These are phyloP conservation scores for Jamesozyma lodderae DNA, from an alignment of 805 yeast genomes.

Conservation along the genomic window DNA sequence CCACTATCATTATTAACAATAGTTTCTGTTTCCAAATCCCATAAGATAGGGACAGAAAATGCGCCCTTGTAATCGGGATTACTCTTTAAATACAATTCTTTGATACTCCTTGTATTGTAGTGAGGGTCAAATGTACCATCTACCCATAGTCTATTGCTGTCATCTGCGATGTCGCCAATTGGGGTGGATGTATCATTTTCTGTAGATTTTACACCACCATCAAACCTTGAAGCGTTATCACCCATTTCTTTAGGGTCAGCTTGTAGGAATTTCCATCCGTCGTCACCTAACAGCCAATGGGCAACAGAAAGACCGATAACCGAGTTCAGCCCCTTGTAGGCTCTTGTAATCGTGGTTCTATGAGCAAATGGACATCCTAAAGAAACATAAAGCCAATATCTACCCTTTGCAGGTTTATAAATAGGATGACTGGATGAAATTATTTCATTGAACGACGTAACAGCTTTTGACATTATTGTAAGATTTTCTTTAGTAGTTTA, in stretches of 20 bases:
- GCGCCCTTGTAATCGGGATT: constrained; percentile 70
- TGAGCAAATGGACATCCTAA: constrained; percentile 95
- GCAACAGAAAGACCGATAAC: constrained; percentile 66
- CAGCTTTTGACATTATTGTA: constrained; percentile 1
- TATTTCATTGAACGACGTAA: constrained; percentile 2
- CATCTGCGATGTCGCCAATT: constrained; percentile 13
- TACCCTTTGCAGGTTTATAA: constrained; percentile 63
- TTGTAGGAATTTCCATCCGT: constrained; percentile 74
- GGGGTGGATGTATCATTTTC: constrained; percentile 10
- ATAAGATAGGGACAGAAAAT: constrained; percentile 85
- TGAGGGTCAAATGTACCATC: constrained; percentile 49
- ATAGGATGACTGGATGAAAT: constrained; percentile 35
- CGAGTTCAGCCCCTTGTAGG: constrained; percentile 59
- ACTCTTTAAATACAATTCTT: constrained; percentile 67
- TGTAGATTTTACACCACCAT: constrained; percentile 17
- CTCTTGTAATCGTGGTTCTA: constrained; percentile 62
- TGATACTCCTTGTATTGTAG: constrained; percentile 48
- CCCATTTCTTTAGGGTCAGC: constrained; percentile 8
- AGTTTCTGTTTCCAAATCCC: constrained; percentile 76
- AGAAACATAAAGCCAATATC: constrained; percentile 86
- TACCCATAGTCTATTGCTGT: constrained; percentile 15
- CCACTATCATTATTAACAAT: constrained; percentile 88
- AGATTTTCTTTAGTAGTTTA: too few relatives aligned
- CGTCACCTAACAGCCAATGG: constrained; percentile 77
- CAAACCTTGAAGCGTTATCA: constrained; percentile 10